Evolutionary conservation across 148 eudicot species (phyloP), one percentile per base, ranked within the genome.

Genomic region (Cornus kousa): DNA sequence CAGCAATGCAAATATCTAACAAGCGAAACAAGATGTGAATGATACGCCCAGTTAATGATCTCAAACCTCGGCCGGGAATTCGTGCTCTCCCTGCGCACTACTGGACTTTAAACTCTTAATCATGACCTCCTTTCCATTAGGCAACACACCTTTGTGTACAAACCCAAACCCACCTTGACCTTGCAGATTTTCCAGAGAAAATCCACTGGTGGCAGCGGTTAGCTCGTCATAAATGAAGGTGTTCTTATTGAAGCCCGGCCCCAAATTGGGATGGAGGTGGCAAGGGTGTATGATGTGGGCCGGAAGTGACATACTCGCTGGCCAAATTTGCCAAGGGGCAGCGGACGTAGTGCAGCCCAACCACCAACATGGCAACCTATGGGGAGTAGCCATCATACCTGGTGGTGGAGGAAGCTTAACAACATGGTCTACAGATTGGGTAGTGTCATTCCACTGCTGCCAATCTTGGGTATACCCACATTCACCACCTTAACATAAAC

Each of bases 1-100:
- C 82, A 17, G 85, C 79, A 55, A 88, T 88, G 71, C 88, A 88
- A 88, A 28, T 88, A 88, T 10, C 91, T 89, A 59, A 88, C 88
- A 53, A 88, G 88, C 0, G 91, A 88, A n/a, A 88, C 91, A 16
- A 86, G 86, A 59, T 86, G 89, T 60, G 89, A 87, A 80, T 87
- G 91, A 69, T 88, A 89, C 43, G 86, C 89, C 3, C 88, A 82
- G 65, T 87, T 88, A 37, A 88, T 86, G 22, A 86, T 87, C 7
- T 87, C 91, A 68, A 68, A 88, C 91, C 81, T 88, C 91, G 0
- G 91, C 89, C 74, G 79, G 89, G 33, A 88, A 88, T 72, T 88
- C 89, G 67, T 88, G 66, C 64, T 88, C 91, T 4, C 91, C 91
- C 83, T 88, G 91, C 23, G 85, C 86, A 59, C 89, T 88, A 0